Percentiles rank a stretch among this genome's conserved stretches.
Evolutionary conservation across 345 rosid genomes (phyloP).

Genomic region (Euphorbia tirucalli): DNA sequence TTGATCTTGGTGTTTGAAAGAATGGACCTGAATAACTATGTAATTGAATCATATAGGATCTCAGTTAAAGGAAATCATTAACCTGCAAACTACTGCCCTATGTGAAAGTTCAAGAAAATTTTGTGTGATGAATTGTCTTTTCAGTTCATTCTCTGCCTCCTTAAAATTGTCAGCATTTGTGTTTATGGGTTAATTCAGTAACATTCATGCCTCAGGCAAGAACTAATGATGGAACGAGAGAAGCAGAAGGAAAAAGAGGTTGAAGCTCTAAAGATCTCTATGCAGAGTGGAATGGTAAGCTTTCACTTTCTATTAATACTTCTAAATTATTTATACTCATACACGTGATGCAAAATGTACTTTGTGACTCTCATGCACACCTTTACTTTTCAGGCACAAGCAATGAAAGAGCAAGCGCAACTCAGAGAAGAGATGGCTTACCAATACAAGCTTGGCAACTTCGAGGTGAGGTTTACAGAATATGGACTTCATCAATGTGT

Average conservation of each 20-base stretch:
- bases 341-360: background rate
- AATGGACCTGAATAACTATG: background rate
- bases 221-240: slow-evolving; percentile 70
- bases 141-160: background rate
- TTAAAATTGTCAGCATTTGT: background rate
- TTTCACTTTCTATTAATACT: background rate
- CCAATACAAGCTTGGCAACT: slow-evolving; percentile 86
- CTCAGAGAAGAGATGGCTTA: slow-evolving; percentile 92
- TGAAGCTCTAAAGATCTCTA: slow-evolving; percentile 60
- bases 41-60: background rate
- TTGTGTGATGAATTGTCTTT: background rate
- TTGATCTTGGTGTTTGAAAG: background rate
- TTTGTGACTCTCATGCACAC: background rate
- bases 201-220: slow-evolving; percentile 48
- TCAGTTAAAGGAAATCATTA: background rate
- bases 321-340: background rate
- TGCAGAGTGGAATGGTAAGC: slow-evolving; percentile 99
- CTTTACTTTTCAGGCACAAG: slow-evolving; percentile 62
- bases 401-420: slow-evolving; percentile 93
- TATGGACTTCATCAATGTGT: background rate
- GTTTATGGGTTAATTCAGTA: slow-evolving; percentile 1
- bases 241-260: slow-evolving; percentile 89
- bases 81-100: background rate
- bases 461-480: slow-evolving; percentile 49
- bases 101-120: background rate